Evolutionary conservation across 2,329 filamentous ascomycete genomes (phyloP).

Genomic region (Grosmannia clavigera): DNA sequence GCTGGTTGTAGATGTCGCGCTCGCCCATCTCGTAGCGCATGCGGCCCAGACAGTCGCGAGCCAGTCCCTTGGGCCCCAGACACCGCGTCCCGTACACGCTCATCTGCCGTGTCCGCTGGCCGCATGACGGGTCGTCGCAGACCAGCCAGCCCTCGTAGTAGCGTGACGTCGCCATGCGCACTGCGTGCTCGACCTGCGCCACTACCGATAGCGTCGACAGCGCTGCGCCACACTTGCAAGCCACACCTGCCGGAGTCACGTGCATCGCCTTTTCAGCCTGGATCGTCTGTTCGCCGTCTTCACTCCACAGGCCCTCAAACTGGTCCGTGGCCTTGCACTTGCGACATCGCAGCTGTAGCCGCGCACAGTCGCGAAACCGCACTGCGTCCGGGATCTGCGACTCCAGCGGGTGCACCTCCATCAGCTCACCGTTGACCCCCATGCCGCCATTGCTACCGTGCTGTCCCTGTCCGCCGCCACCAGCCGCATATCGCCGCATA

Average conservation of each 20-base stretch:
- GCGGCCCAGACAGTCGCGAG: slow-evolving; percentile 68
- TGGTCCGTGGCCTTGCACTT: slow-evolving; percentile 58
- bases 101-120: slow-evolving; percentile 79
- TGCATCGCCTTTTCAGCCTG: slow-evolving; percentile 15
- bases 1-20: slow-evolving; percentile 87
- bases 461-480: slow-evolving; percentile 26
- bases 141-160: slow-evolving; percentile 92
- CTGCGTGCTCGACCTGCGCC: slow-evolving; percentile 75
- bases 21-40: slow-evolving; percentile 86
- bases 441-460: slow-evolving; percentile 33
- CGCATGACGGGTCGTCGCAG: slow-evolving; percentile 82
- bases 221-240: slow-evolving; percentile 56
- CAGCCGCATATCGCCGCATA: slow-evolving; percentile 62
- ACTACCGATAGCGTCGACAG: slow-evolving; percentile 64
- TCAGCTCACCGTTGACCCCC: slow-evolving; percentile 8
- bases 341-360: slow-evolving; percentile 69
- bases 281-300: not conserved
- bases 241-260: slow-evolving; percentile 62
- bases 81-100: slow-evolving; percentile 86
- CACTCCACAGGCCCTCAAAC: slow-evolving; percentile 62
- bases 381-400: slow-evolving; percentile 87
- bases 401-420: slow-evolving; percentile 81
- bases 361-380: slow-evolving; percentile 71
- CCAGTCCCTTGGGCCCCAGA: slow-evolving; percentile 74
- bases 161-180: slow-evolving; percentile 62